Evolutionary conservation across 257 asterid genomes (phyloP).

Genomic region (Penstemon newberryi): DNA sequence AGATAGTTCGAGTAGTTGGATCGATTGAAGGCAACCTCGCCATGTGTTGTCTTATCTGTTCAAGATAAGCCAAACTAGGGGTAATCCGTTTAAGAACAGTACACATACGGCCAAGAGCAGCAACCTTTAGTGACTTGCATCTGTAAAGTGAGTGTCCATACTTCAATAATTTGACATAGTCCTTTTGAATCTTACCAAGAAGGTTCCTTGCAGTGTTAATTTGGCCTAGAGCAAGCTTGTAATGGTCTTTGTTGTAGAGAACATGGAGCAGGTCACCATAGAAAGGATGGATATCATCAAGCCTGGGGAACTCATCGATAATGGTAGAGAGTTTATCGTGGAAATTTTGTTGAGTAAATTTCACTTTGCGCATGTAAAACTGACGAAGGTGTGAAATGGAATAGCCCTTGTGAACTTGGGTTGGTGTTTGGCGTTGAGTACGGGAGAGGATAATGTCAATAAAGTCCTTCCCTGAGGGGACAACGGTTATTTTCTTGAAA

Average conservation of each 20-base stretch:
- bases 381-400: conserved; percentile 86
- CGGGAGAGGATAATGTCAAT: conserved; percentile 89
- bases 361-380: conserved; percentile 96
- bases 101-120: conserved; percentile 96
- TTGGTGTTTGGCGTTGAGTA: conserved; percentile 92
- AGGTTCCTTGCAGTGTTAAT: conserved; percentile 86
- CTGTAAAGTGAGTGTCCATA: conserved; percentile 92
- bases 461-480: conserved; percentile 87
- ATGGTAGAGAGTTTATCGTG: conserved; percentile 86
- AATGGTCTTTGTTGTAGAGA: conserved; percentile 92
- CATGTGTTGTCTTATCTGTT: conserved; percentile 96
- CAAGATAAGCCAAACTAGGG: conserved; percentile 96
- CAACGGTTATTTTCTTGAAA: conserved; percentile 89
- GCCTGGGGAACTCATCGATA: conserved; percentile 91
- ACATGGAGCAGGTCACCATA: conserved; percentile 93
- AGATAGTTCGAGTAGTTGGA: conserved; percentile 89
- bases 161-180: conserved; percentile 78
- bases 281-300: conserved; percentile 92
- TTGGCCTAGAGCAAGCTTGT: conserved; percentile 97
- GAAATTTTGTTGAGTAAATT: conserved; percentile 78
- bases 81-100: conserved; percentile 77
- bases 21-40: conserved; percentile 93
- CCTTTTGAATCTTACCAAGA: conserved; percentile 77
- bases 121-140: conserved; percentile 86
- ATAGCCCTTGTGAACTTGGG: conserved; percentile 97